phyloP scores from a whole-genome alignment of 2,329 filamentous ascomycete genomes.

The Botryotinia globosa region DNA sequence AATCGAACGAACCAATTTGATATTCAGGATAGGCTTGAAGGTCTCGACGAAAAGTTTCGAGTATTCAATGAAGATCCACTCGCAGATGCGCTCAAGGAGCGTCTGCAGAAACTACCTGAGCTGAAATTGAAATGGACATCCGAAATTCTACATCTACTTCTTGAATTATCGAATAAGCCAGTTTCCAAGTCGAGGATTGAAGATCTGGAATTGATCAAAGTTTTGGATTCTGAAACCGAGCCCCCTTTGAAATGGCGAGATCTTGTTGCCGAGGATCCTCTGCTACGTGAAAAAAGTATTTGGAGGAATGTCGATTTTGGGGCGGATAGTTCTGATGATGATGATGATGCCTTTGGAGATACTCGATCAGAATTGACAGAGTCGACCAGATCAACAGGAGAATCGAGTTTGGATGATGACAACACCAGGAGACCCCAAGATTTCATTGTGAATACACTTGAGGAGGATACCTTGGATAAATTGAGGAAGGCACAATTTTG shows the following conservation, averaged over 20 bases:
- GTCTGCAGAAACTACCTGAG: conserved; percentile 58
- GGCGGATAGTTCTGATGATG: conserved; percentile 58
- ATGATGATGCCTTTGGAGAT: conserved; percentile 40
- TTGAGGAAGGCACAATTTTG: conserved; percentile 48
- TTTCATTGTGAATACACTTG: conserved; percentile 35
- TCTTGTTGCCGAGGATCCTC: conserved; percentile 72
- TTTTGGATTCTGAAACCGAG: conserved; percentile 45
- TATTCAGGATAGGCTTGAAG: conserved; percentile 61
- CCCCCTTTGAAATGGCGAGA: conserved; percentile 71
- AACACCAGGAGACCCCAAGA: conserved; percentile 36
- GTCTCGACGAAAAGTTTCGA: conserved; percentile 82
- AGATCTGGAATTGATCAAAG: conserved; percentile 55
- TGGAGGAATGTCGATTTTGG: conserved; percentile 70
- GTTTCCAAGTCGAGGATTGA: conserved; percentile 65
- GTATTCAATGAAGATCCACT: conserved; percentile 76
- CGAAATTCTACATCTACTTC: conserved; percentile 73
- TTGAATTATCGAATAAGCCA: conserved; percentile 80
- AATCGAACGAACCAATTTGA: conserved; percentile 74
- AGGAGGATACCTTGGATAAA: conserved; percentile 40
- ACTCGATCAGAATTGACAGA: conserved; percentile 41
- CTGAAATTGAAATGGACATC: conserved; percentile 65
- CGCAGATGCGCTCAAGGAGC: conserved; percentile 62
- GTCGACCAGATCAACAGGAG: conserved; percentile 34
- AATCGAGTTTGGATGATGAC: conserved; percentile 37
- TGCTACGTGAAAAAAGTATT: conserved; percentile 62